Conservation (phyloP, 192 early-diverging fungal genomes). For the Rhizoclosmatium globosum region DNA sequence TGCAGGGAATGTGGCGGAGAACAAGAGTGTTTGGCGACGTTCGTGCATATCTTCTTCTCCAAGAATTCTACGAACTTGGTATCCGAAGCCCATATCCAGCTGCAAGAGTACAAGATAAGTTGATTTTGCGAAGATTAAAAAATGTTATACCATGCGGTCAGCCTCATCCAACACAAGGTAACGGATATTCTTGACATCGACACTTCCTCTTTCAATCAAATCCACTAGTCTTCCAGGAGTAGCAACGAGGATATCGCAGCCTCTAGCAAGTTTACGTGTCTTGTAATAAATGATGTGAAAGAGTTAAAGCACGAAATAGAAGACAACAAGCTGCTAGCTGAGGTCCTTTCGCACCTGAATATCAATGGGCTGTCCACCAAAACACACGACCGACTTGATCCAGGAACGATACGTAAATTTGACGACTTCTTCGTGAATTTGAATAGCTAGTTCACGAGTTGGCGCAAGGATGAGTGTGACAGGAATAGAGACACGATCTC, state of each 20-base stretch:
- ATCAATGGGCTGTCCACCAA: constrained; percentile 46
- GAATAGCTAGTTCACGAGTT: constrained; percentile 90
- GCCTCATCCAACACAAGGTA: constrained; percentile 94
- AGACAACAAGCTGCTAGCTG: no score
- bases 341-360: constrained; percentile 55
- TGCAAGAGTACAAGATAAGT: constrained; percentile 41
- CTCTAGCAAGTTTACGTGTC: constrained; percentile 74
- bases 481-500: constrained; percentile 2
- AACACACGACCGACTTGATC: constrained; percentile 91
- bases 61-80: constrained; percentile 79
- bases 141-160: constrained; percentile 72
- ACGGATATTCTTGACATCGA: constrained; percentile 83
- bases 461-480: constrained; percentile 77
- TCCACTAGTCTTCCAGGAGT: constrained; percentile 94
- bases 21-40: constrained; percentile 84
- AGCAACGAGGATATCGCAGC: constrained; percentile 88
- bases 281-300: constrained; percentile 71
- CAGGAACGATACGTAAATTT: constrained; percentile 84
- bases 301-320: no score
- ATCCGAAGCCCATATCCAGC: constrained; percentile 89
- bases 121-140: not conserved
- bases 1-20: constrained; percentile 90
- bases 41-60: constrained; percentile 17
- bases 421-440: constrained; percentile 88
- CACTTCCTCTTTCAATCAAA: constrained; percentile 92